Percentiles rank a stretch among this genome's conserved stretches.
Evolutionary conservation across 2,329 filamentous ascomycete genomes (phyloP).

Genomic region (Penicillium sp.): DNA sequence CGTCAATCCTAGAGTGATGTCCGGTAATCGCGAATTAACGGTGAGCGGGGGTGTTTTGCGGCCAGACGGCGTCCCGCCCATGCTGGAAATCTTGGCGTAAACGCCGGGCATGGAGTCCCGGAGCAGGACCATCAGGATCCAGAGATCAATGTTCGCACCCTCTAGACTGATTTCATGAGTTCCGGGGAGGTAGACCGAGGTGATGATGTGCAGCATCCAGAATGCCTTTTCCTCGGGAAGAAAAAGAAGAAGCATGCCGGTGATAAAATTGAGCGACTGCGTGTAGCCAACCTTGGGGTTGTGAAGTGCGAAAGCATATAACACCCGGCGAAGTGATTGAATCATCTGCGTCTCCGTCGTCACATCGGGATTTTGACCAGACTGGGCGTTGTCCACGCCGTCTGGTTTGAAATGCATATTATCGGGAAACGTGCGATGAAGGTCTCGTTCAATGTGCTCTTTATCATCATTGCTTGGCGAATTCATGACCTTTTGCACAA

Average conservation of each 20-base stretch:
- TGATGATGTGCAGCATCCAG: constrained; percentile 90
- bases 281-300: constrained; percentile 93
- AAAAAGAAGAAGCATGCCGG: constrained; percentile 84
- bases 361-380: constrained; percentile 34
- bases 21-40: constrained; percentile 63
- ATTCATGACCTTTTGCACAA: constrained; percentile 66
- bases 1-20: constrained; percentile 88
- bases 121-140: constrained; percentile 84
- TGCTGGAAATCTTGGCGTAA: constrained; percentile 84
- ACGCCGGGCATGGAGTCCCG: constrained; percentile 78
- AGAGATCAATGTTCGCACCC: constrained; percentile 89
- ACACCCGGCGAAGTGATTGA: constrained; percentile 74
- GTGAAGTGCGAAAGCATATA: constrained; percentile 87
- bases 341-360: constrained; percentile 73
- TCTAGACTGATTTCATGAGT: constrained; percentile 90
- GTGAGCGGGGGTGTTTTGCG: constrained; percentile 44
- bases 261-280: constrained; percentile 92
- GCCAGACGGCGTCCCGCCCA: constrained; percentile 44
- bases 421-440: constrained; percentile 92
- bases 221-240: constrained; percentile 90
- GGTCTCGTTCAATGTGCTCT: constrained; percentile 89
- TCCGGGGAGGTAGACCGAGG: constrained; percentile 79
- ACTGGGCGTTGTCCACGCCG: constrained; percentile 19
- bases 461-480: constrained; percentile 68
- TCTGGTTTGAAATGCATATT: constrained; percentile 84